Evolutionary conservation across 1,284 basidiomycete genomes (phyloP).

Genomic region (Trichosporon asahii): DNA sequence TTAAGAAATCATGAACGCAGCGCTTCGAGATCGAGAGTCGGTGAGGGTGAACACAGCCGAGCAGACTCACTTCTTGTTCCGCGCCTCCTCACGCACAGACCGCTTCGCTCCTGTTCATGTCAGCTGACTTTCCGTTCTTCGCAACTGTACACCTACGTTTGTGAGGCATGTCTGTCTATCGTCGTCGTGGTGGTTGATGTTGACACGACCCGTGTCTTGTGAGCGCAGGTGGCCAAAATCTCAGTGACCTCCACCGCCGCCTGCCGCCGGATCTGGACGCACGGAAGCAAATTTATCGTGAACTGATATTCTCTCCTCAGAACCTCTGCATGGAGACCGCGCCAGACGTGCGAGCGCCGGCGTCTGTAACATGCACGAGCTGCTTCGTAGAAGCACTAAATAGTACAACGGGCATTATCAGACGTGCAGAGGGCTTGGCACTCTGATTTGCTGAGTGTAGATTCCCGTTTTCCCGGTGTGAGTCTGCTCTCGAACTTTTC

Average conservation of each 20-base stretch:
- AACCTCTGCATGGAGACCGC: too few species aligned
- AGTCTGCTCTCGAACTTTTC: neutral
- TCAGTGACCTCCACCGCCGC: neutral
- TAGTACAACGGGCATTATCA: neutral
- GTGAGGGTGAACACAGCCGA: too few species aligned
- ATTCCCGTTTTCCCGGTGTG: neutral
- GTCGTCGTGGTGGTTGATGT: conserved; percentile 35
- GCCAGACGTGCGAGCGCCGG: too few species aligned
- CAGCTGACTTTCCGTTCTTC: too few species aligned
- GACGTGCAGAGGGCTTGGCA: too few species aligned
- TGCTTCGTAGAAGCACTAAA: too few species aligned
- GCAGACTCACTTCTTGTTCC: conserved; percentile 36
- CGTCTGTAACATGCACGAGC: too few species aligned
- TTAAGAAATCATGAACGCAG: too few species aligned
- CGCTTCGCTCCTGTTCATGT: conserved; percentile 42
- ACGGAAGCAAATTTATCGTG: neutral
- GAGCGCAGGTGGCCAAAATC: neutral
- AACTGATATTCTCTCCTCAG: neutral
- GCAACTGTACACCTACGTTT: conserved; percentile 37
- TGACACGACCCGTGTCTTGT: neutral
- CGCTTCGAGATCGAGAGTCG: too few species aligned
- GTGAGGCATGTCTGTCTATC: conserved; percentile 46
- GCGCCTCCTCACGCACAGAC: conserved; percentile 42
- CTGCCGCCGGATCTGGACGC: neutral
- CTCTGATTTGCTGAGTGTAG: too few species aligned